These are phyloP conservation scores for Fusarium sp. DNA, from an alignment of 2,329 filamentous ascomycete genomes.

Conservation along the genomic window DNA sequence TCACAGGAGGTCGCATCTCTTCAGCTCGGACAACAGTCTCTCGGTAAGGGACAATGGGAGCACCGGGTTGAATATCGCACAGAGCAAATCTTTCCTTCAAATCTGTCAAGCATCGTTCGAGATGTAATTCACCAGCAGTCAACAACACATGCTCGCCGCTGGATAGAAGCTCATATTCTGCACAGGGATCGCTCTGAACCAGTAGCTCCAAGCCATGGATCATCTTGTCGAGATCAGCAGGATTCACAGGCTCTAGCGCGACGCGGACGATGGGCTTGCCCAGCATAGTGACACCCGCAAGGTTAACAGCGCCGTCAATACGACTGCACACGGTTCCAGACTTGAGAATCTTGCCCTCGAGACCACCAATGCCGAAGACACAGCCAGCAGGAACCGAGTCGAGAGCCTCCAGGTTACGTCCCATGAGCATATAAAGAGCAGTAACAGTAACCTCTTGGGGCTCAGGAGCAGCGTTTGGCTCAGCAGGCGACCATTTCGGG, in stretches of 20 bases:
- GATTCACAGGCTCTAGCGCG: conserved; percentile 91
- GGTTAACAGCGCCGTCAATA: conserved; percentile 84
- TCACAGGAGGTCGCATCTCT: conserved; percentile 90
- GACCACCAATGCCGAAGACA: conserved; percentile 91
- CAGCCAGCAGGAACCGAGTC: conserved; percentile 89
- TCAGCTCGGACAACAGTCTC: conserved; percentile 88
- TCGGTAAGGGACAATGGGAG: conserved; percentile 93
- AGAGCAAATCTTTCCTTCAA: conserved; percentile 90
- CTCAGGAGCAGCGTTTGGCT: conserved; percentile 74
- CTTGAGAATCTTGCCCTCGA: conserved; percentile 94
- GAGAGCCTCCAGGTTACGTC: conserved; percentile 83
- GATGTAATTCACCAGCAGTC: conserved; percentile 91
- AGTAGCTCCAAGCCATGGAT: conserved; percentile 85
- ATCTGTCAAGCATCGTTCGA: conserved; percentile 94
- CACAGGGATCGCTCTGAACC: conserved; percentile 94
- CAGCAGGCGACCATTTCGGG: conserved; percentile 89
- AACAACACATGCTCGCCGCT: conserved; percentile 95
- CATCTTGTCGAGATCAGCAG: conserved; percentile 93
- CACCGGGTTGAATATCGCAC: conserved; percentile 93
- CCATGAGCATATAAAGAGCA: conserved; percentile 95
- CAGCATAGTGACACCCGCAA: conserved; percentile 82
- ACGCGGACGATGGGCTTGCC: conserved; percentile 95
- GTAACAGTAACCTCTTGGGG: conserved; percentile 86
- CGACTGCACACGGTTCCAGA: conserved; percentile 93
- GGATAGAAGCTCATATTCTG: conserved; percentile 90